Evolutionary conservation across 2,329 filamentous ascomycete species (phyloP), one percentile per base, ranked within the genome.

Genomic region (Fusarium dlaminii): DNA sequence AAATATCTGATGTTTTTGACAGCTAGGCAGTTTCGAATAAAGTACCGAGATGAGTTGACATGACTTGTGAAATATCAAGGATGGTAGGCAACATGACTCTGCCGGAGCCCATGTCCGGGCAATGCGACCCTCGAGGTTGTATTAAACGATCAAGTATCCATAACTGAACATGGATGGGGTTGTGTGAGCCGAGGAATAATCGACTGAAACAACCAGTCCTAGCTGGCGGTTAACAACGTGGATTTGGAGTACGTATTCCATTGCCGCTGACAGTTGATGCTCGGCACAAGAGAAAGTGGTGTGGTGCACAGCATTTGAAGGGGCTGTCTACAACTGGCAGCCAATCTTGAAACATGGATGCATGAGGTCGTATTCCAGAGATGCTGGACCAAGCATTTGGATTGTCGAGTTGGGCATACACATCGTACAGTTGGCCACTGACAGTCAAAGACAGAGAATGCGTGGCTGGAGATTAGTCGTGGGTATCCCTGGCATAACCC

Each of bases 311-410:
- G 51, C 52, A 61, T 61, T 20, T 29, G 46, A 46, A 40, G 51
- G 51, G 51, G 34, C 27, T 18, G 42, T 17, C 13, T 22, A 14
- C 14, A 29, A 52, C 30, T 45, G 32, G 39, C 46, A 45, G 56
- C 39, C 32, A 62, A 55, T 68, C 45, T 70, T 70, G 66, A 70
- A 70, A 70, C 67, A 70, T 39, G 59, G 66, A 58, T 64, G 40
- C 51, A 42, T 39, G 17, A 24, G 30, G 67, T 66, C 59, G 67
- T 70, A 70, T 54, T 66, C 32, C 39, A 52, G 49, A 37, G 40
- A 52, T 66, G 30, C 36, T 66, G 70, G 61, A 58, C 45, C 51
- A 56, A 56, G 43, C 58, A 61, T 60, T 56, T 67, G 45, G 43
- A 60, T 52, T 52, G 57, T 56, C 66, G 39, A 68, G 64, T 68